Evolutionary conservation across 257 asterid species (phyloP).

Genomic region (Paraleonurus japonicus): DNA sequence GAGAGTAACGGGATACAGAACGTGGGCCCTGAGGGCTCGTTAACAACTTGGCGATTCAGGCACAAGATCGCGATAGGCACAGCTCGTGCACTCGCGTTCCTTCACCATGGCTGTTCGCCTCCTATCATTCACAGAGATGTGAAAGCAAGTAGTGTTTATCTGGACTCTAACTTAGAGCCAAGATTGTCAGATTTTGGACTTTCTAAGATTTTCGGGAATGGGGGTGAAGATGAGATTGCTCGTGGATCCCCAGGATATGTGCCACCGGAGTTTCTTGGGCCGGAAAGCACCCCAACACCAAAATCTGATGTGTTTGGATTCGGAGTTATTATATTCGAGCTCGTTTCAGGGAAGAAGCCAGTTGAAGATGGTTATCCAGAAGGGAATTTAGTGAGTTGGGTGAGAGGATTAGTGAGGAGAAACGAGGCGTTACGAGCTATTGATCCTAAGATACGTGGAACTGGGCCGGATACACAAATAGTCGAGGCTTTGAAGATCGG

Average conservation of each 20-base stretch:
- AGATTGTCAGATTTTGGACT: constrained; percentile 79
- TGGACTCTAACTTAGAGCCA: constrained; percentile 70
- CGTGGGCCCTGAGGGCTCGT: constrained; percentile 56
- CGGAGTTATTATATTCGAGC: constrained; percentile 77
- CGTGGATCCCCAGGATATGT: constrained; percentile 63
- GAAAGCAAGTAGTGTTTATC: constrained; percentile 79
- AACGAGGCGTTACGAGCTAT: constrained; percentile 47
- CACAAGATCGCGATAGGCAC: constrained; percentile 74
- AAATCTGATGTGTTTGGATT: constrained; percentile 79
- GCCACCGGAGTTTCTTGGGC: constrained; percentile 72
- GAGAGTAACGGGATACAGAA: constrained; percentile 56
- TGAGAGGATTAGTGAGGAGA: constrained; percentile 61
- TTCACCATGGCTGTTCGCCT: constrained; percentile 88
- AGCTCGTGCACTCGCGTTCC: constrained; percentile 85
- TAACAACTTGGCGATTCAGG: constrained; percentile 68
- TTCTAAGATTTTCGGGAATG: constrained; percentile 64
- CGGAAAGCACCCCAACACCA: constrained; percentile 52
- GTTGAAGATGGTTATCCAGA: constrained; percentile 56
- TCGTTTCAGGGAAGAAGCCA: constrained; percentile 72
- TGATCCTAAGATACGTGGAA: constrained; percentile 71
- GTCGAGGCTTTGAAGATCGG: constrained; percentile 83
- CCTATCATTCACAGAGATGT: constrained; percentile 79
- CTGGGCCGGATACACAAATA: constrained; percentile 57
- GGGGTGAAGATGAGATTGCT: constrained; percentile 56
- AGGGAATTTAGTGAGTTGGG: constrained; percentile 62